A percentile compares a stretch with the other conserved stretches of the same genome.
phyloP scores from a whole-genome alignment of 2,329 filamentous ascomycete species.

The Biscogniauxia sp. region DNA sequence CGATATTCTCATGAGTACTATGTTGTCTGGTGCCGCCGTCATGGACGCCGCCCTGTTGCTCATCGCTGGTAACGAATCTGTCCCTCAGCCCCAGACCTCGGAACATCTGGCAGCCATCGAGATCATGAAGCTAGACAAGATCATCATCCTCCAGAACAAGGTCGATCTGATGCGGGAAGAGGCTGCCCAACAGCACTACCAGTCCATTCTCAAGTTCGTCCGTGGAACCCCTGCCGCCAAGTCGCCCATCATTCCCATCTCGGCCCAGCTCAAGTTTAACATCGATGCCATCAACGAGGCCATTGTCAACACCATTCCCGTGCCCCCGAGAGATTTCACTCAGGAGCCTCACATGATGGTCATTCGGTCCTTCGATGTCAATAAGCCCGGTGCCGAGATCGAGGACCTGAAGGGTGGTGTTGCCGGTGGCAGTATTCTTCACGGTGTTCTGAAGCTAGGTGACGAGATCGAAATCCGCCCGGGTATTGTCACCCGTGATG shows the following conservation, averaged over 20 bases:
- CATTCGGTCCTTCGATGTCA: conserved; percentile 98
- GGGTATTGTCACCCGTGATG: conserved; percentile 96
- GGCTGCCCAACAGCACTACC: conserved; percentile 87
- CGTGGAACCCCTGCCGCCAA: conserved; percentile 94
- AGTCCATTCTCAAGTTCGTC: conserved; percentile 98
- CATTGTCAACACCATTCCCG: conserved; percentile 91
- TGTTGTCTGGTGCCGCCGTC: conserved; percentile 98
- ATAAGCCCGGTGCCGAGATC: conserved; percentile 98
- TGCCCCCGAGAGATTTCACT: conserved; percentile 86
- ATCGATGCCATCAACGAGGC: conserved; percentile 97
- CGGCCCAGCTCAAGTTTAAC: conserved; percentile 98
- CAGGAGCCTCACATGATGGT: conserved; percentile 97
- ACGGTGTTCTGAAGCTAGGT: conserved; percentile 92
- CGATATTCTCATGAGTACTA: conserved; percentile 99
- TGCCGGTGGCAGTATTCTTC: conserved; percentile 93
- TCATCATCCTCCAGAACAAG: conserved; percentile 99
- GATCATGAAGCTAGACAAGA: conserved; percentile 99
- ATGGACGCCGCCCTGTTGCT: conserved; percentile 97
- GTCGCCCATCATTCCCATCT: conserved; percentile 92
- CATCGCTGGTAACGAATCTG: conserved; percentile 97
- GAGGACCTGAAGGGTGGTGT: conserved; percentile 98
- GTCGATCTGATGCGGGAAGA: conserved; percentile 98
- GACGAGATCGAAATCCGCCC: conserved; percentile 98
- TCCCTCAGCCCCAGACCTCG: conserved; percentile 96
- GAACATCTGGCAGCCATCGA: conserved; percentile 99